Base-by-base conservation (phyloP, 148 eudicot genomes). In the Arctostaphylos glauca region DNA sequence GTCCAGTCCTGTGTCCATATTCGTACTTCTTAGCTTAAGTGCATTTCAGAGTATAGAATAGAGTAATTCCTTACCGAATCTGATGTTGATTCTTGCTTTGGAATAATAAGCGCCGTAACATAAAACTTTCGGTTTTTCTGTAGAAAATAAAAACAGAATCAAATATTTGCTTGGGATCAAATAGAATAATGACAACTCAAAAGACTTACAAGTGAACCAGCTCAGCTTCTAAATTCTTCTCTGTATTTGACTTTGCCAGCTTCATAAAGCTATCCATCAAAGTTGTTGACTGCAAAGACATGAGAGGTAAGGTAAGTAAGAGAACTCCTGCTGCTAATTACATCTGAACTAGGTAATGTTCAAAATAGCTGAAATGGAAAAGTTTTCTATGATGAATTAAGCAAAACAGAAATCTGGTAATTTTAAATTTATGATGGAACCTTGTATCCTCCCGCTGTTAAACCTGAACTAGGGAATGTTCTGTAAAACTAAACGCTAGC, bases 121-220 rank as follows among this genome's bases (percentile, higher is more conserved):
- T 85, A 89, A 84, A 96, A 96, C 85, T 92, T 94, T 46, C 98
- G 87, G 84, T 93, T 93, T 90, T 92, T 96, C 99, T 96, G 93
- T 74, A 81, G 21, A 81, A 77, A 52, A 81, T 23, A 47, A 41
- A 47, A 83, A 64, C 2, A 84, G 46, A 54, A 50, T 49, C 71
- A 52, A 31, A 43, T 25, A 12, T 59, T 19, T 76, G n/a, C n/a
- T 31, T 68, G 66, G 77, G 31, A 56, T 71, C 49, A n/a, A 83
- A 72, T 14, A 25, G 79, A 25, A 25, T 49, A 38, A 79, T 46
- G 60, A 58, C 9, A 82, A 15, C 56, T 13, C 62, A 80, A 52
- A 83, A 80, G 76, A 85, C 99, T 86, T 87, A 96, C 99, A 80
- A 96, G 97, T 83, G 92, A 87, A 68, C 99, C 99, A 16, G 98